Conservation (phyloP, 2,329 filamentous ascomycete genomes). For the Calonectria leucothoes region DNA sequence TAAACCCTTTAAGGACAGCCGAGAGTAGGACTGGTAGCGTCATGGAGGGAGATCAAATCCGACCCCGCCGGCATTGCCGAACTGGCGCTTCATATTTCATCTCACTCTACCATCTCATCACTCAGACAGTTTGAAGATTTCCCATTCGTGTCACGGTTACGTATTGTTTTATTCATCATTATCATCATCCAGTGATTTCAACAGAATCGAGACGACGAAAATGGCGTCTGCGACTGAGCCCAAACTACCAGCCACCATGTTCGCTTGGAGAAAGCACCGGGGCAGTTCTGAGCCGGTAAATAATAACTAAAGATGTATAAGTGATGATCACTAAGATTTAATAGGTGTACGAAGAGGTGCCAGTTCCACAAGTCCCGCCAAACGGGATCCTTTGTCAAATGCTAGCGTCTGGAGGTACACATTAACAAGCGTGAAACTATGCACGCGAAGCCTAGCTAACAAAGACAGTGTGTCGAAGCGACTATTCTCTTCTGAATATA, state of each 20-base stretch:
- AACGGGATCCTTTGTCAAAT: slow-evolving; percentile 10
- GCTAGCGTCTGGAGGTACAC: slow-evolving; percentile 12
- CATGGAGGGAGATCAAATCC: background rate
- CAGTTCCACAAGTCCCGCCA: background rate
- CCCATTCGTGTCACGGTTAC: background rate
- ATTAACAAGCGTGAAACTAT: too few relatives aligned
- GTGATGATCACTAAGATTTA: background rate
- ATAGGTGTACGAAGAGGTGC: slow-evolving; percentile 11
- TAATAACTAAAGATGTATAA: fast-evolving
- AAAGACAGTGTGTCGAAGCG: slow-evolving; percentile 9
- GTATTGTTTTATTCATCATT: background rate
- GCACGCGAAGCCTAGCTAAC: background rate
- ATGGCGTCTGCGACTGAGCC: background rate
- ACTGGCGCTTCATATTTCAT: background rate
- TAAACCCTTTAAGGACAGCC: background rate
- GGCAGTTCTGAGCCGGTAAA: slow-evolving; percentile 35
- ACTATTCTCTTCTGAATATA: slow-evolving; percentile 21
- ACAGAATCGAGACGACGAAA: background rate
- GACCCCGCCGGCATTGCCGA: background rate
- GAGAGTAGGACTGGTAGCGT: background rate
- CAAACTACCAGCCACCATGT: slow-evolving; percentile 37
- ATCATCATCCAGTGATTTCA: background rate
- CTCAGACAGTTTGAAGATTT: background rate
- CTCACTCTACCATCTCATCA: background rate
- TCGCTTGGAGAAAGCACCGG: slow-evolving; percentile 48